phyloP scores from a whole-genome alignment of 768 basidiomycete species.

The Suillus luteus region DNA sequence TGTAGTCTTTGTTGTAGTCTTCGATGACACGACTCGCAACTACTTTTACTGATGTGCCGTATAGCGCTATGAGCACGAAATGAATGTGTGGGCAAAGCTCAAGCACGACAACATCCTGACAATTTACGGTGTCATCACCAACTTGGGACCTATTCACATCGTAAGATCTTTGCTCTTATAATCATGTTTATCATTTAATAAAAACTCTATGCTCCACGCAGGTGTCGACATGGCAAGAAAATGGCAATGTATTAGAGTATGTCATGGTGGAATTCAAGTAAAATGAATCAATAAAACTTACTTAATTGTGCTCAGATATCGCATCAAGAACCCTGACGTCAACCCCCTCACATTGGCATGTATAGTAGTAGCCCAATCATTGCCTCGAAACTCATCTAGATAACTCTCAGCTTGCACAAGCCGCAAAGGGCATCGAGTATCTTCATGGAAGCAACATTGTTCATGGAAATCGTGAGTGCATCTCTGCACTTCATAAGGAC shows the following conservation, averaged over 20 bases:
- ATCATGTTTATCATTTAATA: neutral
- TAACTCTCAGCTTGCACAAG: slow-evolving; percentile 46
- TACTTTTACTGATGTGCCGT: neutral
- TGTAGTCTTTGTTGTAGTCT: neutral
- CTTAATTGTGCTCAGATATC: slow-evolving; percentile 39
- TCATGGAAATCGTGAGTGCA: slow-evolving; percentile 61
- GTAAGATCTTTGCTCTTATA: slow-evolving; percentile 27
- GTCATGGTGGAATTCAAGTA: slow-evolving; percentile 16
- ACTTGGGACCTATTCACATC: slow-evolving; percentile 54
- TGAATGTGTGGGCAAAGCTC: slow-evolving; percentile 54
- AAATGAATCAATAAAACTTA: neutral
- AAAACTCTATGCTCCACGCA: slow-evolving; percentile 20
- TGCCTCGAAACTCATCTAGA: neutral
- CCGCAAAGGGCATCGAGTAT: slow-evolving; percentile 58
- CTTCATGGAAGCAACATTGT: slow-evolving; percentile 53
- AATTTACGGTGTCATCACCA: slow-evolving; percentile 59
- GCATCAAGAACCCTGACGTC: slow-evolving; percentile 35
- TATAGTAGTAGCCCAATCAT: neutral
- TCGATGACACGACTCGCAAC: neutral
- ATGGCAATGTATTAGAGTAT: slow-evolving; percentile 57
- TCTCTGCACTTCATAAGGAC: neutral
- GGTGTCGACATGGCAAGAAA: slow-evolving; percentile 66
- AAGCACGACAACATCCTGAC: slow-evolving; percentile 46
- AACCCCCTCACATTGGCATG: slow-evolving; percentile 48
- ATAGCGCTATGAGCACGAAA: slow-evolving; percentile 60